phyloP scores from a whole-genome alignment of 2,329 filamentous ascomycete genomes.

The Pyricularia sp. region DNA sequence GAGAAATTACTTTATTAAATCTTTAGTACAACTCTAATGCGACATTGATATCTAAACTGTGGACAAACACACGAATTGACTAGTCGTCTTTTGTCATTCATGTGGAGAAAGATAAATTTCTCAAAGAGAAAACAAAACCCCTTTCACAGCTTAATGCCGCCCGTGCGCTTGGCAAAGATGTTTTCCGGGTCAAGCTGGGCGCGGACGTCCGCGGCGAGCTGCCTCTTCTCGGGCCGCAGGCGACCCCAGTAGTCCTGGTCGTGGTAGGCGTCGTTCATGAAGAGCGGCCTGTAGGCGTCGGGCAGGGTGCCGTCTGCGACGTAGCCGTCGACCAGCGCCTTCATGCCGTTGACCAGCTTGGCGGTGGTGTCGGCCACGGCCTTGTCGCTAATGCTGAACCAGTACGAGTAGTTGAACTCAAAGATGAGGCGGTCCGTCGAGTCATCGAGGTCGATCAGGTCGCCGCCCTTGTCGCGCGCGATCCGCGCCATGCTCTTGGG shows the following conservation, averaged over 20 bases:
- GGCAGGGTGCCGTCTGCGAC: background rate
- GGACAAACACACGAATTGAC: background rate
- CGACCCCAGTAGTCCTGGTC: slow-evolving; percentile 28
- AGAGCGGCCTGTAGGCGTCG: slow-evolving; percentile 25
- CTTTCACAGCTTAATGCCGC: slow-evolving; percentile 23
- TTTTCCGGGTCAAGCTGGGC: slow-evolving; percentile 23
- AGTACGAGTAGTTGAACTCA: slow-evolving; percentile 5
- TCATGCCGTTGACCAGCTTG: background rate
- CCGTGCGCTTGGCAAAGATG: slow-evolving; percentile 24
- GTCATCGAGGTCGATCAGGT: slow-evolving; percentile 24
- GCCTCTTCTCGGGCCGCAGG: slow-evolving; percentile 20
- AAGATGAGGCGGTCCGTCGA: slow-evolving; percentile 2
- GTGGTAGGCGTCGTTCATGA: slow-evolving; percentile 29
- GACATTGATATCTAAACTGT: background rate
- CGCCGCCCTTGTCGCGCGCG: slow-evolving; percentile 22
- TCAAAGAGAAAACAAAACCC: too few relatives aligned
- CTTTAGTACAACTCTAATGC: background rate
- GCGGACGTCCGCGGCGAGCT: slow-evolving; percentile 21
- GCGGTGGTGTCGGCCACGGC: background rate
- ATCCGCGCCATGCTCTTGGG: slow-evolving; percentile 22
- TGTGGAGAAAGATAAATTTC: too few relatives aligned
- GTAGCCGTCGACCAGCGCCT: slow-evolving; percentile 1
- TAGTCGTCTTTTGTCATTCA: background rate
- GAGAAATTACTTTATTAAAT: background rate
- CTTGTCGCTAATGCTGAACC: background rate